Percentiles rank a stretch among this genome's conserved stretches.
Conservation (phyloP, 345 rosid genomes). For the Citrus trifoliata region DNA sequence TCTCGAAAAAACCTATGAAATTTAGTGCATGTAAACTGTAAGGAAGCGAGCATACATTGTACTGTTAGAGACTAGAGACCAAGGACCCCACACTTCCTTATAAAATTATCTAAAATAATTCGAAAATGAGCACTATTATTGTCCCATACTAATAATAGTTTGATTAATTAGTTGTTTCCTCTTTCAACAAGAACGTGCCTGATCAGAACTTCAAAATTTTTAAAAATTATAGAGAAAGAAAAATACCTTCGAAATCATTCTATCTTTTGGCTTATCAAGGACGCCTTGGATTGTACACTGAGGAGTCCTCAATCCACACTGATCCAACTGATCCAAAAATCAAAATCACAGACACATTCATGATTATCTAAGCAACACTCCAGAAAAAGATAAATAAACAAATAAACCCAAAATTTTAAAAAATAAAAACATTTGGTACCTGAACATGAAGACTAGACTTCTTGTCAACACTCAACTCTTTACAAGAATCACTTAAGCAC, state of each 20-base stretch:
- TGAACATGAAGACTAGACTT: constrained; percentile 91
- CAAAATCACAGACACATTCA: constrained; percentile 3
- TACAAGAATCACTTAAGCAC: constrained; percentile 38
- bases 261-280: constrained; percentile 61
- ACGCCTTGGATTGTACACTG: constrained; percentile 89
- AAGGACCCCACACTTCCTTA: not conserved
- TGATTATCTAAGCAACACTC: not conserved
- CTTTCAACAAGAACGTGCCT: no score
- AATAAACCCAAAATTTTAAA: not conserved
- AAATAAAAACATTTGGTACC: constrained; percentile 26
- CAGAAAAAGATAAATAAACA: not conserved
- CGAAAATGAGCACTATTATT: not conserved
- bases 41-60: no score
- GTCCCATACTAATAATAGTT: no score
- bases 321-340: constrained; percentile 56
- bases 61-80: not conserved
- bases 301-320: constrained; percentile 78
- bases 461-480: constrained; percentile 39
- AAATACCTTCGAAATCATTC: constrained; percentile 43
- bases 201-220: not conserved
- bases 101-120: not conserved
- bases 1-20: not conserved
- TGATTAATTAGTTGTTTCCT: not conserved
- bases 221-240: not conserved
- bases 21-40: not conserved